Evolutionary conservation across 2,329 filamentous ascomycete genomes (phyloP).

Genomic region (Pseudophaeomoniella oleicola): DNA sequence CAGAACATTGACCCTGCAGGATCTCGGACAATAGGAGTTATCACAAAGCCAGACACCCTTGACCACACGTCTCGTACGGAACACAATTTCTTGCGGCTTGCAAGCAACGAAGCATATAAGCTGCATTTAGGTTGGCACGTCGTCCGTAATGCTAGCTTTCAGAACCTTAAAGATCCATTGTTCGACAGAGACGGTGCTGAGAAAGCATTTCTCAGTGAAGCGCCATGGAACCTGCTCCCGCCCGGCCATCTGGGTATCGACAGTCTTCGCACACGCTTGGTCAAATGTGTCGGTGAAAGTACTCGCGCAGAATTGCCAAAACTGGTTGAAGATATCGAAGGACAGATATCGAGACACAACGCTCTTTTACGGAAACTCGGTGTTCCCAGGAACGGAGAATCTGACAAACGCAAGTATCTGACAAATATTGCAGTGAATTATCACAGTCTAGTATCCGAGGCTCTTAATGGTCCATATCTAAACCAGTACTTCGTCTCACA

Average conservation of each 20-base stretch:
- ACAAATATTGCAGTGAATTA: too few relatives aligned
- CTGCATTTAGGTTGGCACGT: constrained; percentile 23
- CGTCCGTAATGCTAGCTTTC: constrained; percentile 19
- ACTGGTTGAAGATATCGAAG: constrained; percentile 4
- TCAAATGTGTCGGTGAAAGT: constrained; percentile 16
- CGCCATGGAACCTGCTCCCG: constrained; percentile 9
- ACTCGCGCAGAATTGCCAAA: constrained; percentile 11
- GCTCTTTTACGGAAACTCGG: too few relatives aligned
- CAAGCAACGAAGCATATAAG: constrained; percentile 16
- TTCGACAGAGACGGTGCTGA: constrained; percentile 10
- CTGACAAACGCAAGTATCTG: too few relatives aligned
- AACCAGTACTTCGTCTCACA: too few relatives aligned
- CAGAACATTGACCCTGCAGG: constrained; percentile 18
- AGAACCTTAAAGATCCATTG: constrained; percentile 6
- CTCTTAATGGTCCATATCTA: too few relatives aligned
- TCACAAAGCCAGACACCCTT: constrained; percentile 27
- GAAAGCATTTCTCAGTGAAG: constrained; percentile 6
- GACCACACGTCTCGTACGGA: constrained; percentile 12
- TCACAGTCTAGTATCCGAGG: too few relatives aligned
- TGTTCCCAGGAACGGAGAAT: too few relatives aligned
- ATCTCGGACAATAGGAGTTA: constrained; percentile 26
- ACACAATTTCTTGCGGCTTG: constrained; percentile 13
- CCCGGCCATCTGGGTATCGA: constrained; percentile 15
- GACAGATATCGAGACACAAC: too few relatives aligned
- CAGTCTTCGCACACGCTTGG: constrained; percentile 14